Evolutionary conservation across 2,329 filamentous ascomycete species (phyloP).

Genomic region (Scedosporium boydii): DNA sequence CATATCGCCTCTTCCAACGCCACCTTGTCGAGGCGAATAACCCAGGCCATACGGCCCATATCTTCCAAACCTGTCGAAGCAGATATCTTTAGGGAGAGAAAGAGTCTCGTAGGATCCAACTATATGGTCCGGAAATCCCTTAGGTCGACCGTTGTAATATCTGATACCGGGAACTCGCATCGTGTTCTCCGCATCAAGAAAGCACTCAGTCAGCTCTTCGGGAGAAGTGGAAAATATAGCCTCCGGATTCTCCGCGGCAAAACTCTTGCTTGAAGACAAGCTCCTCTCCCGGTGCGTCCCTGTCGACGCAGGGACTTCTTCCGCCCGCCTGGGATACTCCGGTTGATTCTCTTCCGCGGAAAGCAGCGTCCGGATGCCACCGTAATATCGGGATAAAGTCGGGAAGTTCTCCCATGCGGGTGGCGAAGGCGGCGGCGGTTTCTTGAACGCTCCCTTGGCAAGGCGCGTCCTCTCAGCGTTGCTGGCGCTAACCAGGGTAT

Average conservation of each 20-base stretch:
- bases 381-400: constrained; percentile 83
- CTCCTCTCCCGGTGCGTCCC: constrained; percentile 3
- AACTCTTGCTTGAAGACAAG: constrained; percentile 37
- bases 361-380: constrained; percentile 68
- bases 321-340: constrained; percentile 61
- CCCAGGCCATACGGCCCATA: constrained; percentile 85
- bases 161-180: constrained; percentile 60
- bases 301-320: constrained; percentile 5
- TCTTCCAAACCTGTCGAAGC: constrained; percentile 85
- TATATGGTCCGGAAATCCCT: constrained; percentile 74
- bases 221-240: constrained; percentile 23
- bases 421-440: constrained; percentile 32
- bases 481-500: constrained; percentile 65
- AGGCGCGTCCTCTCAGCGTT: constrained; percentile 57
- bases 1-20: constrained; percentile 75
- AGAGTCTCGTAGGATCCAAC: constrained; percentile 82
- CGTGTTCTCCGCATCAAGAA: constrained; percentile 58
- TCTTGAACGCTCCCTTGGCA: constrained; percentile 34
- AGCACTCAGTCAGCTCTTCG: constrained; percentile 67
- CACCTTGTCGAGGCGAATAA: constrained; percentile 69
- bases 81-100: constrained; percentile 72
- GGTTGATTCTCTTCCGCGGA: constrained; percentile 57
- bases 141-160: constrained; percentile 67
- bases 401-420: constrained; percentile 76
- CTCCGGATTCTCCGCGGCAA: constrained; percentile 29